Evolutionary conservation across 2,329 filamentous ascomycete species (phyloP), one percentile per base, ranked within the genome.

Genomic region (Aureobasidium sp.): DNA sequence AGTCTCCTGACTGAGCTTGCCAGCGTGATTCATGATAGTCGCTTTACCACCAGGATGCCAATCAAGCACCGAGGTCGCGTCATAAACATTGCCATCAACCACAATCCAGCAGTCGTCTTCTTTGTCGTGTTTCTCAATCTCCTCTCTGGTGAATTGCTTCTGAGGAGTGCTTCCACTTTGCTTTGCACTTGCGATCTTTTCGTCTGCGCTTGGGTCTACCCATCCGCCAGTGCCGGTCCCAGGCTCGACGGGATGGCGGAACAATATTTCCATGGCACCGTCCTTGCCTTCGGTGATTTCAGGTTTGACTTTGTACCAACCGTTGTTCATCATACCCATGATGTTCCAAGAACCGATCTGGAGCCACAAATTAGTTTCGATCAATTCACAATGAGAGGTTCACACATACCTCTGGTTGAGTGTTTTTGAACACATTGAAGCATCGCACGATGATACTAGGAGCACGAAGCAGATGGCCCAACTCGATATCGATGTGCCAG

Each of bases 251-350:
- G 95, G 95, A 72, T 98, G 95, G 76, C 97, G 94, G 71, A 98
- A 98, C n/a, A n/a, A n/a, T n/a, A n/a, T n/a, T n/a, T n/a, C n/a
- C 8, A 88, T 85, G 48, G 97, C 79, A 10, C 75, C 78, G 20
- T 87, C 83, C 0, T 83, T 84, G 67, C 95, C 90, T 65, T 90
- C 90, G 61, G 89, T 87, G 64, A 98, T 92, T 2, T 90, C 88
- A n/a, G n/a, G n/a, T n/a, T n/a, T n/a, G 1, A 98, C 87, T 7
- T 95, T 87, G 77, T 92, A 98, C 95, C 95, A 98, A 0, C 93
- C 93, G 72, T 97, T 97, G 79, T 97, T 97, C 95, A 98, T 97
- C 95, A 98, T 98, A 0, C 95, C 94, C 45, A 97, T 81, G 2
- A 97, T 94, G 67, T 90, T 94, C 95, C 95, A 98, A 80, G n/a